Evolutionary conservation across 2,329 filamentous ascomycete species (phyloP).

Genomic region (Trichoderma hamatum): DNA sequence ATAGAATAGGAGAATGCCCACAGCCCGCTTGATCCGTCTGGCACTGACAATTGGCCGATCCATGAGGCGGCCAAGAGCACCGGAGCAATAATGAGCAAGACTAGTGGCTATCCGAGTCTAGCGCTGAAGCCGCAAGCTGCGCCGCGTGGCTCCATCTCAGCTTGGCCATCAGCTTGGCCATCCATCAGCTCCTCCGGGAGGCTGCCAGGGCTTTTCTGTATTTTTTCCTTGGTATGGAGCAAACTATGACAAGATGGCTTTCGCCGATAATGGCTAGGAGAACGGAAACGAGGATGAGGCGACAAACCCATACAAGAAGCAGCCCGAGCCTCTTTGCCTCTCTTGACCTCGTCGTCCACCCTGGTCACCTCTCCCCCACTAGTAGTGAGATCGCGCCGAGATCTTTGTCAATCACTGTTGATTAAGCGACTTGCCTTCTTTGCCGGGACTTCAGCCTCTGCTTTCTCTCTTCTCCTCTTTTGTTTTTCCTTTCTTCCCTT

Average conservation of each 20-base stretch:
- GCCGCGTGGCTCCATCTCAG: conserved; percentile 20
- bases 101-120: not conserved
- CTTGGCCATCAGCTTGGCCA: conserved; percentile 8
- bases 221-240: conserved; percentile 8
- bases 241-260: not conserved
- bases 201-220: not conserved
- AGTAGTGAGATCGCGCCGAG: not conserved
- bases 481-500: no score
- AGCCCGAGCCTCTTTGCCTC: not conserved
- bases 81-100: not conserved
- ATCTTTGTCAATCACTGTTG: not conserved
- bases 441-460: not conserved
- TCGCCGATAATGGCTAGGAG: conserved; percentile 1
- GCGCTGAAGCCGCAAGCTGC: conserved; percentile 12
- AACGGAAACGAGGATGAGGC: not conserved
- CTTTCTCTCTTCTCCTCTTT: not conserved
- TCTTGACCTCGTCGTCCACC: not conserved
- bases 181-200: not conserved
- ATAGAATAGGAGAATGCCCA: not conserved
- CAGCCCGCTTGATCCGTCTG: conserved; percentile 10
- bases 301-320: not conserved
- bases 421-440: not conserved
- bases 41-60: not conserved
- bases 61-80: not conserved
- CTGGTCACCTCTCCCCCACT: not conserved